Base-by-base conservation (phyloP, 106 monocot species). In the Xerophyta viscosa region DNA sequence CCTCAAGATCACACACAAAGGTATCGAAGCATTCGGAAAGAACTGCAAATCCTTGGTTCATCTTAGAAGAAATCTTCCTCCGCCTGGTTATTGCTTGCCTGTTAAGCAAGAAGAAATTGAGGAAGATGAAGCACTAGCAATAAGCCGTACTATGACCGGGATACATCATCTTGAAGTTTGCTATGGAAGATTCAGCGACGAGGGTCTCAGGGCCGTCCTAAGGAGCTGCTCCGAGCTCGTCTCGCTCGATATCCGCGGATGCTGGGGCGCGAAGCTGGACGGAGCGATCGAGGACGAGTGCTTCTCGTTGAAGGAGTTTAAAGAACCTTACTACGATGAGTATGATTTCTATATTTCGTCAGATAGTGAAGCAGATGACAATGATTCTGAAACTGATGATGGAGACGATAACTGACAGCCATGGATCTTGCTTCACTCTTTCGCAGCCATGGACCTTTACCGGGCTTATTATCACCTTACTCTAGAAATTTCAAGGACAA, bases 401-500 rank as follows among this genome's bases (percentile, higher is more conserved):
- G n/a, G n/a, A n/a, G n/a, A n/a, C n/a, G n/a, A n/a, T n/a, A n/a
- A n/a, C n/a, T n/a, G n/a, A n/a, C n/a, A n/a, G n/a, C n/a, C n/a
- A n/a, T n/a, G n/a, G n/a, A n/a, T n/a, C n/a, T n/a, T n/a, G n/a
- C n/a, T n/a, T n/a, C n/a, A n/a, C n/a, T n/a, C n/a, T n/a, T n/a
- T n/a, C n/a, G n/a, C n/a, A n/a, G n/a, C n/a, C n/a, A n/a, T n/a
- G n/a, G n/a, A n/a, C n/a, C n/a, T n/a, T n/a, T n/a, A n/a, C n/a
- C n/a, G n/a, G n/a, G n/a, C n/a, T n/a, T 74, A 1, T 77, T 72
- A 29, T 63, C 76, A 1, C 71, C 89, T 52, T 60, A 90, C 54
- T 41, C 74, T 0, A 82, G 86, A 69, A 90, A 86, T 42, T 66
- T 46, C 37, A 98, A 98, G 61, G 62, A 71, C 20, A 88, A 86